Percentiles rank a stretch among this genome's conserved stretches.
These are phyloP conservation scores for Aspergillus arachidicola DNA, from an alignment of 2,329 filamentous ascomycete genomes.

Conservation along the genomic window DNA sequence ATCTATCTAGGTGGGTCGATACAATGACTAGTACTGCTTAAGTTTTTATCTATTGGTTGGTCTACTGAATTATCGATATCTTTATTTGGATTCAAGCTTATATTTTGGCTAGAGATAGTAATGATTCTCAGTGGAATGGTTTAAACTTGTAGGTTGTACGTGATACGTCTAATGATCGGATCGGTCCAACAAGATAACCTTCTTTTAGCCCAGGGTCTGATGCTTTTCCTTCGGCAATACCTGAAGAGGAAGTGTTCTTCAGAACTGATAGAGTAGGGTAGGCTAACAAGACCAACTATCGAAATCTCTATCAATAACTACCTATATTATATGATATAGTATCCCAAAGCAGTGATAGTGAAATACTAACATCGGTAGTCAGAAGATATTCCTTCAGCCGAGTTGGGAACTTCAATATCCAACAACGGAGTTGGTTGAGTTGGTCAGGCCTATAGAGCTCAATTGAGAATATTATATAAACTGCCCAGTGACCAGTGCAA, in stretches of 20 bases:
- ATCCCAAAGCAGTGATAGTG: not conserved
- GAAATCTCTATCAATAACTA: not conserved
- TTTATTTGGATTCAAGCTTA: not conserved
- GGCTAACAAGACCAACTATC: not conserved
- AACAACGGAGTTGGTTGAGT: not conserved
- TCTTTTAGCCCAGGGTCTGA: not conserved
- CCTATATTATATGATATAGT: not conserved
- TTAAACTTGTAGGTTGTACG: not conserved
- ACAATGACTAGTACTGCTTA: no score
- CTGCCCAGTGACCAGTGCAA: not conserved
- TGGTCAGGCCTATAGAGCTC: not conserved
- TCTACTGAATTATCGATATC: not conserved
- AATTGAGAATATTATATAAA: not conserved
- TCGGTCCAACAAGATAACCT: not conserved
- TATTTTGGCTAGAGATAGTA: not conserved
- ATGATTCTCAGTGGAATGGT: not conserved
- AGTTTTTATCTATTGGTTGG: not conserved
- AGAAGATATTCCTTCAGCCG: not conserved
- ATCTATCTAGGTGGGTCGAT: no score
- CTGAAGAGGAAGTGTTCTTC: not conserved
- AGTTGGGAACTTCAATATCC: not conserved
- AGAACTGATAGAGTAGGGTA: not conserved
- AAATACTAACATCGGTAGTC: not conserved
- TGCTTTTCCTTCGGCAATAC: not conserved
- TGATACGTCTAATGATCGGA: not conserved